phyloP scores from a whole-genome alignment of 805 yeast species.

The Wickerhamiella slavikovae region DNA sequence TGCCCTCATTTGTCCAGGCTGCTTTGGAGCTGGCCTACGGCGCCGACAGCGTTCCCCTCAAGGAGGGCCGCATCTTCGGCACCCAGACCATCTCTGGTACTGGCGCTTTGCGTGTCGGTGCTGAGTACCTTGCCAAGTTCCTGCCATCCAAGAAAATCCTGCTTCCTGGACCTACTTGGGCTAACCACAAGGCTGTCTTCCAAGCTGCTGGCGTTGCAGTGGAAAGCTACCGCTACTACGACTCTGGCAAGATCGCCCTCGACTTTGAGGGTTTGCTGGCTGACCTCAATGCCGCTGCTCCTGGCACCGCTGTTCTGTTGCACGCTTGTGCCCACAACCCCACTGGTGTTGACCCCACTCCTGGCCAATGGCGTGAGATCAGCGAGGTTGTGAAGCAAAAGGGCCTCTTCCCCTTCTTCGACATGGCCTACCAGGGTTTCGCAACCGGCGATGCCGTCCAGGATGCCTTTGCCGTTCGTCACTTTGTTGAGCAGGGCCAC shows the following conservation, averaged over 20 bases:
- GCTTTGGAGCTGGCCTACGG: constrained; percentile 58
- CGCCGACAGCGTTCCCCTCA: constrained; percentile 36
- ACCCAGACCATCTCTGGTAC: constrained; percentile 73
- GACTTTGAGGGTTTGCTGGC: constrained; percentile 47
- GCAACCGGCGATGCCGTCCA: constrained; percentile 70
- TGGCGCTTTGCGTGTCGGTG: constrained; percentile 81
- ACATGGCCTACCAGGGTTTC: constrained; percentile 93
- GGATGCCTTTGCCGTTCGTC: constrained; percentile 68
- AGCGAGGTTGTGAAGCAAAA: constrained; percentile 37
- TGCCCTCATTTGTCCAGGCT: constrained; percentile 39
- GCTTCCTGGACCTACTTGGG: constrained; percentile 91
- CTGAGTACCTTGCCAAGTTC: constrained; percentile 38
- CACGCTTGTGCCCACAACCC: constrained; percentile 98
- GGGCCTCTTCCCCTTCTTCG: constrained; percentile 66
- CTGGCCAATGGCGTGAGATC: constrained; percentile 59
- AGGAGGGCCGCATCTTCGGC: constrained; percentile 37
- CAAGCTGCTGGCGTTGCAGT: constrained; percentile 45
- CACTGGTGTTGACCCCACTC: constrained; percentile 85
- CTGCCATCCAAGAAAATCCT: constrained; percentile 31
- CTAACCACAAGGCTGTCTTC: constrained; percentile 78
- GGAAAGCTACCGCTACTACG: constrained; percentile 71
- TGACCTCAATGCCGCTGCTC: constrained; percentile 42
- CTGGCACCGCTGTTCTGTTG: constrained; percentile 59
- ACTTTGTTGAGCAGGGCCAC: constrained; percentile 26
- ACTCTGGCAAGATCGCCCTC: constrained; percentile 44